Evolutionary conservation across 208 protist genomes (phyloP), one percentile per base, ranked within the genome.

Genomic region (Leishmania tropica): DNA sequence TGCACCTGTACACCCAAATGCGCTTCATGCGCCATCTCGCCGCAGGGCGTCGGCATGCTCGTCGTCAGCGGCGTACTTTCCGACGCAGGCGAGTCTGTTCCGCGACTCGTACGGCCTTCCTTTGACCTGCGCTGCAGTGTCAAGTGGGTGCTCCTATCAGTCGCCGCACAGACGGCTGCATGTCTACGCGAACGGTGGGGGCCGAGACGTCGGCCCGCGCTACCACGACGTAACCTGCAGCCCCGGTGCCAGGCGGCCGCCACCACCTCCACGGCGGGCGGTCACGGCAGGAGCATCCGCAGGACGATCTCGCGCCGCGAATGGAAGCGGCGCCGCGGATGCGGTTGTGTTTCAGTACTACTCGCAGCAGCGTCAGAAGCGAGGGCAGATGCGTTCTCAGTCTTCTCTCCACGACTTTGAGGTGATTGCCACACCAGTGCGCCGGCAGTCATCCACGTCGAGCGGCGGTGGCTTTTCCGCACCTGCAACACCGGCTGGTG

Each of bases 271-370:
- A 28, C 53, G 37, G 37, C 75, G 54, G 10, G 24, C 75, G 15
- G 75, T 47, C 13, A 65, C 75, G 24, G 75, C 75, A 60, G 54
- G 54, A 24, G 56, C 54, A 40, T 40, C 48, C 0, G 15, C 48
- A 10, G 56, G 54, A 24, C 75, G 24, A 35, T 64, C 74, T 64
- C 37, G 35, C 56, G 40, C 75, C 13, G 37, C 56, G 54, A 67
- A 64, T 31, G 37, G 24, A 56, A 51, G 40, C 56, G 37, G 62
- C 19, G 58, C 64, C 54, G 75, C 79, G 11, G 83, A 87, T 62
- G 83, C 83, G n/a, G 68, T 87, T 53, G 83, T 60, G 31, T 87
- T 81, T 60, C 83, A 83, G 35, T 83, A 83, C 83, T 87, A 83
- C 70, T 42, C 73, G 17, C 81, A 58, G 35, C 76, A 78, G 47